phyloP scores from a whole-genome alignment of 495 filamentous ascomycete genomes.

The Pyrenula massariospora region DNA sequence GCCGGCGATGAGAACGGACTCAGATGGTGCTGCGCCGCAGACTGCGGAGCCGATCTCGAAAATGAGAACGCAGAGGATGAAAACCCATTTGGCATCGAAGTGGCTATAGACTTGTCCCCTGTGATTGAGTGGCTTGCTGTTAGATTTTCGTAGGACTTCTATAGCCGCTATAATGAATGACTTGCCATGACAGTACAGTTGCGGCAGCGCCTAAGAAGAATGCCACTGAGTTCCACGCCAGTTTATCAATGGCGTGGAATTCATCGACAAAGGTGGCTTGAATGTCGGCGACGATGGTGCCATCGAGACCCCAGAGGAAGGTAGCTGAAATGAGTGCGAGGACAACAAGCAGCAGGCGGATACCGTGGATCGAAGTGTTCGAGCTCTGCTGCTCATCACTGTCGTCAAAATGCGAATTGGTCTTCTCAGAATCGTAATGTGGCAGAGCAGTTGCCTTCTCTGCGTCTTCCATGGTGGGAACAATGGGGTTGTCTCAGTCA shows the following conservation, averaged over 20 bases:
- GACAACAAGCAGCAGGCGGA: constrained; percentile 29
- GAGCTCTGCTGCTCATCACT: no score
- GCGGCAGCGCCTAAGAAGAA: constrained; percentile 38
- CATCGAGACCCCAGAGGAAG: constrained; percentile 48
- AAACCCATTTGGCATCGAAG: constrained; percentile 22
- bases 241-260: constrained; percentile 32
- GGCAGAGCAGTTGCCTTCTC: no score
- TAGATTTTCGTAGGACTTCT: not conserved
- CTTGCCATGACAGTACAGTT: constrained; percentile 21
- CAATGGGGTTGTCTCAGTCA: no score
- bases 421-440: no score
- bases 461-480: no score
- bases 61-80: constrained; percentile 10
- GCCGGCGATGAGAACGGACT: constrained; percentile 19
- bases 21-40: constrained; percentile 18
- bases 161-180: not conserved
- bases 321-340: constrained; percentile 30
- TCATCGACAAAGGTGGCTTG: constrained; percentile 37
- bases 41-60: constrained; percentile 23
- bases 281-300: constrained; percentile 50
- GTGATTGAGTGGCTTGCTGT: not conserved
- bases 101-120: constrained; percentile 2
- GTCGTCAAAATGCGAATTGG: no score
- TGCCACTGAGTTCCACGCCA: constrained; percentile 44
- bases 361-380: constrained; percentile 4